Base-by-base conservation (phyloP, 106 monocot species). In the Apostasia shenzhenica region DNA sequence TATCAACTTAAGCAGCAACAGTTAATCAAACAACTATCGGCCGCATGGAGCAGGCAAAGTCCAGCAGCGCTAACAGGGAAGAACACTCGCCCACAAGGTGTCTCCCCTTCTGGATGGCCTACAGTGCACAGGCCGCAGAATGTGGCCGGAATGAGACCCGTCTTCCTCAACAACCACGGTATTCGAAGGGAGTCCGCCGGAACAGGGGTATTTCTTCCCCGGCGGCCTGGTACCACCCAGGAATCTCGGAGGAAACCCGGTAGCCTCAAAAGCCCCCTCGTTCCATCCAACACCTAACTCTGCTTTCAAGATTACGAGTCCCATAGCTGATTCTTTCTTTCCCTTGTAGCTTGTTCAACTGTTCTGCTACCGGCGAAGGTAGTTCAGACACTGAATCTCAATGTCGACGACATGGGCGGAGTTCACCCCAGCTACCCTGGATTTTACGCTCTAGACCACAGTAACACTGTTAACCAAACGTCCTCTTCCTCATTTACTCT, bases 201-300 rank as follows among this genome's bases (percentile, higher is more conserved):
- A 26, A 91, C 91, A n/a, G 91, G 91, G 6, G 91, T 91, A 0
- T 91, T 91, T 69, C 65, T 91, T 11, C 91, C 91, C 1, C 84
- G 86, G 48, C 61, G 73, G 3, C 59, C 56, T 1, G 83, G 83
- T 0, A 45, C 42, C 8, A 69, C 70, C 1, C 38, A 60, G 50
- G 87, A 91, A n/a, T 61, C 68, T 1, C 66, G 76, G 1, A 91
- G 76, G 54, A 87, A 84, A 57, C 81, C 81, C 47, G 70, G 91
- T 91, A 60, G 9, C 0, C 9, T 4, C 5, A 6, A 9, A 13
- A 0, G 42, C 26, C 26, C 26, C 26, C 26, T 26, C 26, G 26
- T 26, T 26, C 26, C 26, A 26, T 26, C 26, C 26, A 26, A 26
- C 26, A 26, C 26, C 26, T 26, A 26, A 26, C 26, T 26, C 26